Conservation (phyloP, 73 alveolate species). For the Urostyla sp. region DNA sequence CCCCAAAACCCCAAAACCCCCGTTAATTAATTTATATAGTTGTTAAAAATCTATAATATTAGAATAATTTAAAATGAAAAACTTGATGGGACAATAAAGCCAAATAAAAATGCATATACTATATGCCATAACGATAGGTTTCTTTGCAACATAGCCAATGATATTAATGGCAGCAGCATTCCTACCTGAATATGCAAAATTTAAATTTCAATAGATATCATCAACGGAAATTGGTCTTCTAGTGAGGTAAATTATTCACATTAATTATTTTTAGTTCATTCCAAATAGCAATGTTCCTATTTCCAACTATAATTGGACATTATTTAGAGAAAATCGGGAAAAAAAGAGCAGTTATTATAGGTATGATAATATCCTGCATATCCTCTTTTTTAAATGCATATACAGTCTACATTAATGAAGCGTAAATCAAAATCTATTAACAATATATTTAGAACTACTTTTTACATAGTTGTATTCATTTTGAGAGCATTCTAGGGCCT, state of each 20-base stretch:
- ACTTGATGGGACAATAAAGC: too few species aligned
- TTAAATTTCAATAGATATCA: not conserved
- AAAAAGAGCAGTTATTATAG: constrained; percentile 31
- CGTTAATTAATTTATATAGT: too few species aligned
- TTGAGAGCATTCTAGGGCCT: constrained; percentile 21
- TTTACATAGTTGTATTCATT: constrained; percentile 18
- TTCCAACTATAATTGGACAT: constrained; percentile 31
- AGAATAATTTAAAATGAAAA: too few species aligned
- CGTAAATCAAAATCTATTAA: not conserved
- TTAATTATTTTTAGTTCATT: constrained; percentile 10
- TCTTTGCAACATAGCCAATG: constrained; percentile 12
- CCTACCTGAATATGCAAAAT: constrained; percentile 23
- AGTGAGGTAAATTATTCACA: too few species aligned
- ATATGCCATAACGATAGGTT: too few species aligned
- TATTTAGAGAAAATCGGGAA: constrained; percentile 31
- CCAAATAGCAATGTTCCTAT: constrained; percentile 32
- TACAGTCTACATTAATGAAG: too few species aligned
- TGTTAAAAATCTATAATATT: too few species aligned
- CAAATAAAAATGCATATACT: too few species aligned
- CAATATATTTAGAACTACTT: not conserved
- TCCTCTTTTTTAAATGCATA: too few species aligned
- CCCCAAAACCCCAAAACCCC: too few species aligned
- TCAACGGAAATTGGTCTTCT: constrained; percentile 8
- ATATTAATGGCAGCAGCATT: constrained; percentile 47
- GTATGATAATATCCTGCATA: constrained; percentile 15